These are phyloP conservation scores for Sphagnum magellanicum DNA, from an alignment of 228 moss, liverwort and hornwort genomes.

Conservation along the genomic window DNA sequence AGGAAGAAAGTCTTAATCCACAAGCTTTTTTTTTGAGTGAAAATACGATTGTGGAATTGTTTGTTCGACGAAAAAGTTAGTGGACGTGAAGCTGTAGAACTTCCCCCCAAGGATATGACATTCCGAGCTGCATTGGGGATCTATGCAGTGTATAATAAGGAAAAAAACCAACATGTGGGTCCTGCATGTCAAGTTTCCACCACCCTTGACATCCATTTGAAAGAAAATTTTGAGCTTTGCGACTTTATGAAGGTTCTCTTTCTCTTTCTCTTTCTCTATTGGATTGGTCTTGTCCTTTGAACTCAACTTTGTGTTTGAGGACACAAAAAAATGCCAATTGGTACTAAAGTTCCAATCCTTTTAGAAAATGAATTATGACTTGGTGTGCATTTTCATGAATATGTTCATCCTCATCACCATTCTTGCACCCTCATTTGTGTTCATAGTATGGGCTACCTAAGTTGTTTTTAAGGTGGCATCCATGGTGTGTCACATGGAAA, in stretches of 20 bases:
- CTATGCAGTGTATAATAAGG: constrained; percentile 82
- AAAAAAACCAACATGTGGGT: constrained; percentile 69
- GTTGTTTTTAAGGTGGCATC: too few species aligned
- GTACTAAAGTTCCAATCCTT: too few species aligned
- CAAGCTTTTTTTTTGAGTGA: accelerated
- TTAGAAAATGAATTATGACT: too few species aligned
- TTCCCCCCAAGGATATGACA: constrained; percentile 12
- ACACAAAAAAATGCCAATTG: too few species aligned
- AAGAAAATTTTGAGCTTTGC: constrained; percentile 77
- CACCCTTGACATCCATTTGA: constrained; percentile 62
- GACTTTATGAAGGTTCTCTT: constrained; percentile 54
- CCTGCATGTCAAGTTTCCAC: constrained; percentile 59
- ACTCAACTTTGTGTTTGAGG: too few species aligned
- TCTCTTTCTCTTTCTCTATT: constrained; percentile 2
- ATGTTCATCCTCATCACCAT: too few species aligned
- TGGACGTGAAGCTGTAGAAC: constrained; percentile 50
- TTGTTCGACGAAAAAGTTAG: constrained; percentile 51
- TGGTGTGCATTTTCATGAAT: too few species aligned
- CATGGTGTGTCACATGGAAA: too few species aligned
- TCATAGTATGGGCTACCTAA: too few species aligned
- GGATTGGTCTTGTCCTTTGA: too few species aligned
- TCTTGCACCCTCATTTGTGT: too few species aligned
- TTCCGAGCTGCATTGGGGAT: constrained; percentile 65
- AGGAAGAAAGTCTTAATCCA: too few species aligned
- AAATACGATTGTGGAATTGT: not conserved